These are phyloP conservation scores for Hermanozyma aechmeae DNA, from an alignment of 805 yeast genomes.

Conservation along the genomic window DNA sequence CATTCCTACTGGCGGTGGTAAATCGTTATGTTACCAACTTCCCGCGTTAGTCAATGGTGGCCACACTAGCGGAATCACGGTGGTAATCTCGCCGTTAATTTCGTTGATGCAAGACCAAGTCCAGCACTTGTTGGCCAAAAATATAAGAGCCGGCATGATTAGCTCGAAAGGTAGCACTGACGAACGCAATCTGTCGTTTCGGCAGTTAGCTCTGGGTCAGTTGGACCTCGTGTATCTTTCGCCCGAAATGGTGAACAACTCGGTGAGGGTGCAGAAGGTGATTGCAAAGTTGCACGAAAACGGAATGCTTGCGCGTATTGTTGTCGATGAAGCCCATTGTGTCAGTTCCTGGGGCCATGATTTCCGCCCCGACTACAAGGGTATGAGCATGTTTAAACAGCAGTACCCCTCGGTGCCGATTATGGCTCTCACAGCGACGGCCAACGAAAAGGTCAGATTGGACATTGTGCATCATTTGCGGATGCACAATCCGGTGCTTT, in stretches of 20 bases:
- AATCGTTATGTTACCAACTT: constrained; percentile 88
- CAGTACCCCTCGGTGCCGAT: constrained; percentile 76
- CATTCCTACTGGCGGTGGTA: constrained; percentile 99
- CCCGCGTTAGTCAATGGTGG: constrained; percentile 83
- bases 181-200: constrained; percentile 55
- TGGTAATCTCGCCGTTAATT: constrained; percentile 89
- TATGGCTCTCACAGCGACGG: constrained; percentile 97
- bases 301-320: constrained; percentile 66
- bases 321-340: constrained; percentile 97
- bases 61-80: constrained; percentile 69
- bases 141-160: constrained; percentile 80
- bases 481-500: constrained; percentile 48
- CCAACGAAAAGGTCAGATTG: constrained; percentile 78
- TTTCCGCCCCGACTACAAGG: constrained; percentile 91
- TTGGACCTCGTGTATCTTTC: constrained; percentile 77
- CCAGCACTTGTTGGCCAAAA: constrained; percentile 56
- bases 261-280: constrained; percentile 56
- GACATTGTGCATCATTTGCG: constrained; percentile 78
- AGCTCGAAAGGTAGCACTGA: constrained; percentile 63
- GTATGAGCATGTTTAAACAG: constrained; percentile 60
- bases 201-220: constrained; percentile 53
- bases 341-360: constrained; percentile 99
- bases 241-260: constrained; percentile 87
- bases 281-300: constrained; percentile 48
- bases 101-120: constrained; percentile 98